A percentile compares a stretch with the other conserved stretches of the same genome.
phyloP scores from a whole-genome alignment of 2,329 filamentous ascomycete species.

The Ophiostoma tasmaniense region DNA sequence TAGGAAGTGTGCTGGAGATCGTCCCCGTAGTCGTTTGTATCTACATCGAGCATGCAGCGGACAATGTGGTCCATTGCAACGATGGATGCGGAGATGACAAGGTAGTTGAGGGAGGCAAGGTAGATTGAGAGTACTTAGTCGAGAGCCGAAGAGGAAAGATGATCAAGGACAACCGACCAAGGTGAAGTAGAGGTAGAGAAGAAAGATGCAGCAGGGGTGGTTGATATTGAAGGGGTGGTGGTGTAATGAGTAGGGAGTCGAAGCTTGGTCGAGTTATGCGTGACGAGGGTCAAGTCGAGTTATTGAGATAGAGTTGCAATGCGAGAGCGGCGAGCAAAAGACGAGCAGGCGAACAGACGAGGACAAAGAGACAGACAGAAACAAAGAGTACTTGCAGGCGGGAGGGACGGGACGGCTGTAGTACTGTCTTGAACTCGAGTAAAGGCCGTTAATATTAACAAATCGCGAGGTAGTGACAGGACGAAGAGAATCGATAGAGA shows the following conservation, averaged over 20 bases:
- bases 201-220: background rate
- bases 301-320: background rate
- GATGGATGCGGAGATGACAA: background rate
- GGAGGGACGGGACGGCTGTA: background rate
- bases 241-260: background rate
- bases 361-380: background rate
- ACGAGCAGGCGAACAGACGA: background rate
- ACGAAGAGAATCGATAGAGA: background rate
- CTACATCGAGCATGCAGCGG: slow-evolving; percentile 42
- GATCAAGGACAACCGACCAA: background rate
- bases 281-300: background rate
- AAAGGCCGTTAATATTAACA: background rate
- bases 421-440: background rate
- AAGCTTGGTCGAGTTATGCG: background rate
- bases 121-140: background rate
- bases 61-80: slow-evolving; percentile 52
- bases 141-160: background rate
- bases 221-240: background rate
- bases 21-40: background rate
- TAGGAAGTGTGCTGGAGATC: slow-evolving; percentile 30
- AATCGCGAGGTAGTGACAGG: background rate
- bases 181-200: background rate
- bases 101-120: background rate
- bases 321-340: background rate
- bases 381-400: background rate